These are phyloP conservation scores for Cladosporium austrohemisphaericum DNA, from an alignment of 2,329 filamentous ascomycete species.

Conservation along the genomic window DNA sequence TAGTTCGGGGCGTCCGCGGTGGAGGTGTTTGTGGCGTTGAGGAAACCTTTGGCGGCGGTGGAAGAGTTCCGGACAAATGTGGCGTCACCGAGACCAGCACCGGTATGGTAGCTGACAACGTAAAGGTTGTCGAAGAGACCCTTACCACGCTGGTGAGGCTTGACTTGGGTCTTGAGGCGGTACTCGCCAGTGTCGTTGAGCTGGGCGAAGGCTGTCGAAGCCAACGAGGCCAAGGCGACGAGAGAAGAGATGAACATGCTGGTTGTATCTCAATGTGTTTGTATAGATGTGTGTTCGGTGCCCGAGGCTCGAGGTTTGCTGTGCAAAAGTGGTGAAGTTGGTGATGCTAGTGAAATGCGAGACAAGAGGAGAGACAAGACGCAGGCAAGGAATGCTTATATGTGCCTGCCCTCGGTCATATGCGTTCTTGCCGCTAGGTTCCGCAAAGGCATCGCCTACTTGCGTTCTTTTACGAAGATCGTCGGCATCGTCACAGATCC, in stretches of 20 bases:
- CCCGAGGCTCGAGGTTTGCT: no score
- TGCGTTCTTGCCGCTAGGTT: no score
- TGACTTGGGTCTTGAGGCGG: slow-evolving; percentile 28
- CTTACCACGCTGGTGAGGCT: slow-evolving; percentile 23
- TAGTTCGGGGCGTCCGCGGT: slow-evolving; percentile 21
- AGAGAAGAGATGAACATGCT: slow-evolving; percentile 21
- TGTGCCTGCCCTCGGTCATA: no score
- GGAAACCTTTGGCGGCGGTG: slow-evolving; percentile 23
- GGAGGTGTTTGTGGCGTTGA: slow-evolving; percentile 25
- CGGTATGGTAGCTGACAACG: slow-evolving; percentile 28
- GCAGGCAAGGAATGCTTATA: no score
- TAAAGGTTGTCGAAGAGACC: slow-evolving; percentile 27
- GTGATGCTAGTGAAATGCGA: no score
- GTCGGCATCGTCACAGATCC: no score
- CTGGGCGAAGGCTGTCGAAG: slow-evolving; percentile 16
- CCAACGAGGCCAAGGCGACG: slow-evolving; percentile 19
- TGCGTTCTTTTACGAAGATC: no score
- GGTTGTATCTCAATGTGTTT: no score
- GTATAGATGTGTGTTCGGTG: no score
- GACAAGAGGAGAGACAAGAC: no score
- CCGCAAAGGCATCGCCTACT: no score
- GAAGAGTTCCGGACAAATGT: slow-evolving; percentile 21
- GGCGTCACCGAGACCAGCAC: slow-evolving; percentile 30
- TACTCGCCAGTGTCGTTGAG: slow-evolving; percentile 29
- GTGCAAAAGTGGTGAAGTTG: no score